Percentiles rank a stretch among this genome's conserved stretches.
These are phyloP conservation scores for Coleophoma cylindrospora DNA, from an alignment of 2,329 filamentous ascomycete genomes.

Conservation along the genomic window DNA sequence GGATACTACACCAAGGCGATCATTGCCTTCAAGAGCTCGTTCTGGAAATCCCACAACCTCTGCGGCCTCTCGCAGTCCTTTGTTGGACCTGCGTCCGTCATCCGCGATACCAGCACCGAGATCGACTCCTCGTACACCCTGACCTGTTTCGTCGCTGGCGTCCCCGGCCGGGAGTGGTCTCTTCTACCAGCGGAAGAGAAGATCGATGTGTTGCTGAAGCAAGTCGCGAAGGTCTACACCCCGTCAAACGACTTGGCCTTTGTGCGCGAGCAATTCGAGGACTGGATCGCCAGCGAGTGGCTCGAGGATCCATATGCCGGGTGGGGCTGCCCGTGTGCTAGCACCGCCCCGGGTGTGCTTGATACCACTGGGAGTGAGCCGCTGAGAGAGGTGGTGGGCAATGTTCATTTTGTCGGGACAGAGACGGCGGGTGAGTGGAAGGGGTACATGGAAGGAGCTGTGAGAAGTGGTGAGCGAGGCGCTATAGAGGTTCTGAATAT, in stretches of 20 bases:
- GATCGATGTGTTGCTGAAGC: constrained; percentile 8
- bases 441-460: constrained; percentile 54
- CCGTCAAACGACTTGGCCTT: background rate
- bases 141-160: constrained; percentile 35
- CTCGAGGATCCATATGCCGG: constrained; percentile 7
- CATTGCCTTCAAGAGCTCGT: background rate
- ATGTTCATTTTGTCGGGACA: constrained; percentile 49
- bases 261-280: background rate
- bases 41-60: constrained; percentile 23
- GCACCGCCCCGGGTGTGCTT: constrained; percentile 32
- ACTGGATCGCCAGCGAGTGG: background rate
- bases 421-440: constrained; percentile 48
- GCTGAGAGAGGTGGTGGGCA: constrained; percentile 30
- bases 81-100: constrained; percentile 38
- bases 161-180: constrained; percentile 28
- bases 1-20: constrained; percentile 32
- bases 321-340: constrained; percentile 34
- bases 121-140: constrained; percentile 25
- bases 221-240: constrained; percentile 3
- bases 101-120: constrained; percentile 35
- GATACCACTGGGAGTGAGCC: constrained; percentile 23
- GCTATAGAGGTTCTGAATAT: constrained; percentile 36
- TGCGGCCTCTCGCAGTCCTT: constrained; percentile 41
- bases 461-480: constrained; percentile 42
- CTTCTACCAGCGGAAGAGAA: constrained; percentile 15